Evolutionary conservation across 345 rosid species (phyloP).

Genomic region (Brassica rapa): DNA sequence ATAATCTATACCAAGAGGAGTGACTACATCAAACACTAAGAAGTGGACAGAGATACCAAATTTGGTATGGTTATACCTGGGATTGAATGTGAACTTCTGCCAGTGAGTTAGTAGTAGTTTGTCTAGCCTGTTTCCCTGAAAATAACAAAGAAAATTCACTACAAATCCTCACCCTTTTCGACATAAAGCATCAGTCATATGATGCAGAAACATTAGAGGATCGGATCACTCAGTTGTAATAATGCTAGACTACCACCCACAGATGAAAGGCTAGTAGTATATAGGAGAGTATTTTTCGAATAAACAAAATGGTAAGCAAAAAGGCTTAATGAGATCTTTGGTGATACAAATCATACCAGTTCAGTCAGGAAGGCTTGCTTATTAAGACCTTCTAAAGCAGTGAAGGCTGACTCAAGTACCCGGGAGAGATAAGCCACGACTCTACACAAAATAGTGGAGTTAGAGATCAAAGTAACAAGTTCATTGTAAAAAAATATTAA

Average conservation of each 20-base stretch:
- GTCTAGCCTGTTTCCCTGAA: slow-evolving; percentile 81
- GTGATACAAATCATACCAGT: slow-evolving; percentile 58
- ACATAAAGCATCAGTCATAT: not conserved
- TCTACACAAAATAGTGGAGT: slow-evolving; percentile 44
- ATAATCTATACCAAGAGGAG: slow-evolving; percentile 9
- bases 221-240: slow-evolving; percentile 4
- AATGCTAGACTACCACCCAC: not conserved
- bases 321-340: slow-evolving; percentile 22
- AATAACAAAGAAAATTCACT: slow-evolving; percentile 16
- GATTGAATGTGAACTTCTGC: slow-evolving; percentile 97
- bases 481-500: not conserved
- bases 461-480: slow-evolving; percentile 7
- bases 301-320: not conserved
- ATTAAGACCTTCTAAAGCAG: slow-evolving; percentile 94
- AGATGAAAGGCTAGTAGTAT: not conserved
- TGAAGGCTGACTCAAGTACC: slow-evolving; percentile 93
- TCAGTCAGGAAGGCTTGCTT: slow-evolving; percentile 97
- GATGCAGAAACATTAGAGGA: slow-evolving; percentile 3
- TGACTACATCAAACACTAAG: not conserved
- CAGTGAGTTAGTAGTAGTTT: slow-evolving; percentile 88
- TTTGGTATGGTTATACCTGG: slow-evolving; percentile 54
- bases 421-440: slow-evolving; percentile 98
- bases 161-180: not conserved
- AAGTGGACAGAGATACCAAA: no score
- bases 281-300: not conserved